Evolutionary conservation across 2,329 filamentous ascomycete species (phyloP).

Genomic region (Pseudogymnoascus sp.): DNA sequence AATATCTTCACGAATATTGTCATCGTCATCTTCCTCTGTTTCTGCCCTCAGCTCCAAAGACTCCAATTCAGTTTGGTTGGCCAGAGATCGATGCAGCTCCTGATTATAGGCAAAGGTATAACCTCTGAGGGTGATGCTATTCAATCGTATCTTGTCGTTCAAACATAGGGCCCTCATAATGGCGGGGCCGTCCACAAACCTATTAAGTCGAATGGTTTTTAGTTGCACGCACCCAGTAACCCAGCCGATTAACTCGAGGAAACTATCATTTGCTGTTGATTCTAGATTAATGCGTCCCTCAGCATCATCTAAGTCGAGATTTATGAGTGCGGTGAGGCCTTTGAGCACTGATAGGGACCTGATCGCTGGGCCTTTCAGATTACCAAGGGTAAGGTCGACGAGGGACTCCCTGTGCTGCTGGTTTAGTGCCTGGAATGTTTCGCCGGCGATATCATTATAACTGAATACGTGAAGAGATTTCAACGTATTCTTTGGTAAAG

Average conservation of each 20-base stretch:
- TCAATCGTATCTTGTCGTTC: constrained; percentile 40
- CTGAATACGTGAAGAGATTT: constrained; percentile 52
- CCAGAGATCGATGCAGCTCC: constrained; percentile 45
- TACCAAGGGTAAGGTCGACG: constrained; percentile 42
- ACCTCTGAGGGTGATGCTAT: constrained; percentile 40
- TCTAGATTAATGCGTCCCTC: constrained; percentile 40
- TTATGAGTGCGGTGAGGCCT: constrained; percentile 41
- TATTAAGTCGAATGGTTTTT: constrained; percentile 41
- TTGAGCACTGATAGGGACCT: constrained; percentile 42
- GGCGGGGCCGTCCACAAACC: constrained; percentile 45
- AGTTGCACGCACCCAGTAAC: constrained; percentile 46
- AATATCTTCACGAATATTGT: constrained; percentile 38
- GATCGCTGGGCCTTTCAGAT: constrained; percentile 41
- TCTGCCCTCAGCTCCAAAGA: constrained; percentile 40
- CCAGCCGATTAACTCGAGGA: constrained; percentile 46
- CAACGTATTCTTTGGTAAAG: constrained; percentile 50
- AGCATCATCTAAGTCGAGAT: constrained; percentile 41
- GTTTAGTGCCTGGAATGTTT: constrained; percentile 47
- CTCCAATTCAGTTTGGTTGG: constrained; percentile 41
- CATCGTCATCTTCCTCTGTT: constrained; percentile 30
- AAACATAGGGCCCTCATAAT: constrained; percentile 44
- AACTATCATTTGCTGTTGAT: constrained; percentile 44
- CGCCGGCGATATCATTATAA: constrained; percentile 44
- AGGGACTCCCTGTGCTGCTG: constrained; percentile 48
- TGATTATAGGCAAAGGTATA: constrained; percentile 43